Evolutionary conservation across 495 filamentous ascomycete genomes (phyloP), one percentile per base, ranked within the genome.

Genomic region (Penicillium bovifimosum): DNA sequence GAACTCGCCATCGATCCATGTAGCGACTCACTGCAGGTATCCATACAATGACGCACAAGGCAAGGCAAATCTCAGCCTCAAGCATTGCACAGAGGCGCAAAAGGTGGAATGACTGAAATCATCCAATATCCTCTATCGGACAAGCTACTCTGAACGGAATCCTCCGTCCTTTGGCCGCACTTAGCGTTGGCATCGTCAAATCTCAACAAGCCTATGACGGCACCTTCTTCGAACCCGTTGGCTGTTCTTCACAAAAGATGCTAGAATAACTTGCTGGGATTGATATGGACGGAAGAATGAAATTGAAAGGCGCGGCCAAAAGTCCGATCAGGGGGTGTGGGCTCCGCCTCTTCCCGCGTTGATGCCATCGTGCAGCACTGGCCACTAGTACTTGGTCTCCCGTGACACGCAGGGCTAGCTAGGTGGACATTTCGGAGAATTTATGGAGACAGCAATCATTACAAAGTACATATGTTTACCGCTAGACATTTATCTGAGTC

Each of bases 281-380:
- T 24, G 45, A 16, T 20, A 36, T 14, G 29, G 18, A 36, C 2
- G 1, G 13, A 18, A 20, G 34, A 17, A 43, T 20, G 10, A 28
- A 28, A 52, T 17, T 9, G 29, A 24, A 36, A 29, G 35, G 45
- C 33, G 53, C 48, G 61, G 61, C 33, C 11, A 38, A 28, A 61
- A 58, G 45, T 52, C 61, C 61, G 56, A 59, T 55, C 55, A 41
- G 35, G 40, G 33, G 20, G 16, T 18, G 50, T 44, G 9, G 26
- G 3, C n/a, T 48, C 46, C 46, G 46, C 34, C 3, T 6, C 33
- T 46, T 45, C 41, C 53, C 47, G 45, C 44, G 47, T 60, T 53
- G 57, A 61, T 58, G 52, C 57, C 57, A 59, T 62, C 53, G 56
- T 59, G 60, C 57, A 64, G 59, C 59, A 65, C 53, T 50, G 56